Evolutionary conservation across 2,329 filamentous ascomycete genomes (phyloP).

Genomic region (Nemania sp.): DNA sequence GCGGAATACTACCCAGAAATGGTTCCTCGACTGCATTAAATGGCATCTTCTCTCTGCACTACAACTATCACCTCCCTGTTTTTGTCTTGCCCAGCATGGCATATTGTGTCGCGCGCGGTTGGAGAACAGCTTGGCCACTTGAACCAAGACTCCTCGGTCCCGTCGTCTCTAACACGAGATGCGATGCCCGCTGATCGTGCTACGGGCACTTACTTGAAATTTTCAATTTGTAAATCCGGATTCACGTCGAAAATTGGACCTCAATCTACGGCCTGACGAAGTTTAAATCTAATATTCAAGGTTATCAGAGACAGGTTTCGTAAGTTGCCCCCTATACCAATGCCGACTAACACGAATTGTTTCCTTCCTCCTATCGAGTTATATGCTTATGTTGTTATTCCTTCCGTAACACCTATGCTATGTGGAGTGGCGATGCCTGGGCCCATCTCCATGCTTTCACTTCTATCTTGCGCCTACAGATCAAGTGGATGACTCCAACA

Average conservation of each 20-base stretch:
- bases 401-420: too few species aligned
- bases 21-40: conserved; percentile 16
- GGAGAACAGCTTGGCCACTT: conserved; percentile 14
- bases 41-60: neutral
- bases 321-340: too few species aligned
- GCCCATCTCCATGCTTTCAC: neutral
- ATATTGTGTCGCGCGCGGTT: neutral
- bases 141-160: neutral
- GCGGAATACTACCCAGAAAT: conserved; percentile 31
- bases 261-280: too few species aligned
- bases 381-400: too few species aligned
- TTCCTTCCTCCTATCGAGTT: too few species aligned
- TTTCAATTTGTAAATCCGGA: conserved; percentile 1
- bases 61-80: conserved; percentile 4
- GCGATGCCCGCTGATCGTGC: neutral
- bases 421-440: too few species aligned
- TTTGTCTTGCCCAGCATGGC: conserved; percentile 5
- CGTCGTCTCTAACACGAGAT: neutral
- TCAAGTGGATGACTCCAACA: conserved; percentile 1
- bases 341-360: too few species aligned
- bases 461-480: neutral
- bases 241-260: neutral
- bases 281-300: too few species aligned
- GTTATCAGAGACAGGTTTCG: too few species aligned
- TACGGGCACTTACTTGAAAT: neutral